Base-by-base conservation (phyloP, 2,329 filamentous ascomycete genomes). In the Atkinsonella texensis region DNA sequence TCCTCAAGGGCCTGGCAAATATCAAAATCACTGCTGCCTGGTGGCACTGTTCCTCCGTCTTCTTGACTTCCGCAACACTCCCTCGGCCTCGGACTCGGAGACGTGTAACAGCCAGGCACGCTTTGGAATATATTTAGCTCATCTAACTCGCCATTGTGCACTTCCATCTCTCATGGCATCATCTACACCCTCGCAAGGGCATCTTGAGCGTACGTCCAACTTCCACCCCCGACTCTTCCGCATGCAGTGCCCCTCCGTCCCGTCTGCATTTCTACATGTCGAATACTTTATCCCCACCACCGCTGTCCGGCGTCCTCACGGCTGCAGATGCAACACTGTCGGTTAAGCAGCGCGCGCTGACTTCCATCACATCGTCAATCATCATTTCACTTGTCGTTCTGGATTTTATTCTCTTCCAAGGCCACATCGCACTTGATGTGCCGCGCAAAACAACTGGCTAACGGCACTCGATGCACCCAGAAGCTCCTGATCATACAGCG, bases 181-280 rank as follows among this genome's bases (percentile, higher is more conserved):
- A 41, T 55, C 47, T 15, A 48, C 56, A 48, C 51, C 52, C 23
- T 23, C 40, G 13, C 44, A 54, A 43, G 50, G 47, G 46, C 51
- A 48, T 51, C 46, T n/a, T 20, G 53, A 50, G 51, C 44, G 56
- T 58, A 52, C 39, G 56, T 58, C 40, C 10, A 28, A 43, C 39
- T 35, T 42, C 38, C 38, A 4, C 31, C 52, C 52, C 51, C 48
- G 54, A 53, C 51, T 45, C n/a, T 48, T 46, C 50, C 54, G 53
- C 46, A 32, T 48, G 35, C 39, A 35, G 51, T 49, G 43, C 46
- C 51, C 51, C 46, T 47, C 31, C 31, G 3, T 46, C 15, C 28
- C 6, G 20, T 23, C 12, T 46, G 23, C 18, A 12, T 45, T 15
- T 38, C 32, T 18, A 44, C 20, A 17, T 15, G 39, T 45, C 41